Evolutionary conservation across 495 filamentous ascomycete genomes (phyloP), one percentile per base, ranked within the genome.

Genomic region (Pyrenopolyporus hunteri): DNA sequence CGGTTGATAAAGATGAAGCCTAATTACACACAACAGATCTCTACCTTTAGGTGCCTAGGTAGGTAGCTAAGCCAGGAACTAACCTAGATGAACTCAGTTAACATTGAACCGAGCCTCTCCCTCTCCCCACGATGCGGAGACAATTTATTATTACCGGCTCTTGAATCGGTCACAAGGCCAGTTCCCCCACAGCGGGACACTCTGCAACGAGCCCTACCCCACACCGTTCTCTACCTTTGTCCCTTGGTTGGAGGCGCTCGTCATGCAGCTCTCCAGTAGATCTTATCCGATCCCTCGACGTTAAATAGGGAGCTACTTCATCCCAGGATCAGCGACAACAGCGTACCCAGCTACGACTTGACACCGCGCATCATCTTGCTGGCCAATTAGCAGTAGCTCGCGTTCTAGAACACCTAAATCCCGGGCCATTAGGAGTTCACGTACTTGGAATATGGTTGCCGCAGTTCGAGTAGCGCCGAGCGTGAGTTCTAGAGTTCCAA

Each of bases 381-480:
- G 19, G 6, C 19, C 35, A 39, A 39, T 10, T 39, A 16, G 19
- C 19, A 17, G n/a, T n/a, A n/a, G n/a, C n/a, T n/a, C 35, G 6
- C 31, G 9, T 36, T 36, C 13, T 36, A 36, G 19, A 20, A 2
- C 9, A 5, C 17, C 22, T 9, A 0, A 43, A 35, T n/a, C n/a
- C n/a, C n/a, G n/a, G n/a, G n/a, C n/a, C n/a, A n/a, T n/a, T n/a
- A n/a, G n/a, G n/a, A n/a, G n/a, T n/a, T n/a, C n/a, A n/a, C n/a
- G n/a, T n/a, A n/a, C 3, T 14, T 7, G 22, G 32, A 80, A 77
- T 73, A 82, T 85, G 71, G 68, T 73, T 47, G 76, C 78, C 45
- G 80, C 79, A 36, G 77, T 91, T 49, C 80, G 88, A 52, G 78
- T 89, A 51, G 77, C 84, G 40, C 80, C 80, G 28, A 79, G 58